Base-by-base conservation (phyloP, 2,329 filamentous ascomycete genomes). In the Westerdykella aurantiaca region DNA sequence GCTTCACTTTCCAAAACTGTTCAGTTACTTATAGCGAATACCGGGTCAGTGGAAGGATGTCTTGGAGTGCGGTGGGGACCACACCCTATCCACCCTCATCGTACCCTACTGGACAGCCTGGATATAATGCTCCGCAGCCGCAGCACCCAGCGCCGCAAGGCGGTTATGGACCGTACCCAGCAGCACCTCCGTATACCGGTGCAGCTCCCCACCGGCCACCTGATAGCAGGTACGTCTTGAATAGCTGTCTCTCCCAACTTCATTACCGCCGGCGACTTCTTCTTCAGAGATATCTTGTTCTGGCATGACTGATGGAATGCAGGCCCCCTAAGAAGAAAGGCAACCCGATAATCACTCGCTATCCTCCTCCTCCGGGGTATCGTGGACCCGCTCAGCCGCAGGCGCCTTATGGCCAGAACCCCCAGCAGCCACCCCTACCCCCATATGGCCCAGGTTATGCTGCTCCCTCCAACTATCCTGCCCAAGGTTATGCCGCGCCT, bases 351-450 rank as follows among this genome's bases (percentile, higher is more conserved):
- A 73, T 75, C 47, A 76, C 72, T 6, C 63, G 69, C 25, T 75
- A 75, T 58, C 69, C 72, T 39, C 72, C 72, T 34, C 73, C 72
- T 23, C 71, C 71, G n/a, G 71, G 71, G 12, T 74, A 74, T 48
- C 64, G 58, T 39, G 60, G 62, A 31, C 63, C 62, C 34, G 55
- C 56, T 37, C 64, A 64, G 44, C 53, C 60, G 37, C 60, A 63
- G 41, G 56, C 50, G 14, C 53, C 57, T 23, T 66, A 60, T 41
- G 53, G 52, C 38, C 43, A 51, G 43, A 51, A 54, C 35, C 57
- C 60, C 37, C 61, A 59, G 47, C 61, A 59, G 38, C 44, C 49
- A 37, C 51, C 51, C 16, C 60, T 61, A 37, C 52, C 60, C 31
- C 47, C 49, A 29, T 66, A 58, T 52, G 45, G 55, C 22, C 61